A percentile compares a stretch with the other conserved stretches of the same genome.
Conservation (phyloP, 2,329 filamentous ascomycete species). For the Aspergillus sp. region DNA sequence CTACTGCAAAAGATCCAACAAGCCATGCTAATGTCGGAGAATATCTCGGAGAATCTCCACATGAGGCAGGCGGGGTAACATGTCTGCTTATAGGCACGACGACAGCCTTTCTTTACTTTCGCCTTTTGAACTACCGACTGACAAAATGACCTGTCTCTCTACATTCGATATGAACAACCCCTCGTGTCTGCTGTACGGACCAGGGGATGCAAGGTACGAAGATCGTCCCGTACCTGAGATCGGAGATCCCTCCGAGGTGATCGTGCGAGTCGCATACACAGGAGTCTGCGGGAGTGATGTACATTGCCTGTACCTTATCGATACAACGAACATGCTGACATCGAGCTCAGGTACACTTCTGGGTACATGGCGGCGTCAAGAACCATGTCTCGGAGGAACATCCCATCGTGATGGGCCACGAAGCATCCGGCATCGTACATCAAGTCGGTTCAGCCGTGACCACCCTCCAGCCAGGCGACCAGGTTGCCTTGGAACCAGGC, state of each 20-base stretch:
- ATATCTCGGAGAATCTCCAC: constrained; percentile 1
- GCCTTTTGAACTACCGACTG: too few species aligned
- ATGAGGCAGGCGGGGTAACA: neutral
- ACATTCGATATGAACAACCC: constrained; percentile 28
- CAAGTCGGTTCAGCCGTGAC: constrained; percentile 24
- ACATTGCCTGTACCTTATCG: constrained; percentile 1
- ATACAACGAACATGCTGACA: neutral
- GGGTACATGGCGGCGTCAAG: constrained; percentile 35
- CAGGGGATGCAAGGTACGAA: constrained; percentile 37
- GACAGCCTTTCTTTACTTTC: neutral
- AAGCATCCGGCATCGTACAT: constrained; percentile 29
- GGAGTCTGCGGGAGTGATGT: constrained; percentile 46
- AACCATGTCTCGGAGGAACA: constrained; percentile 21
- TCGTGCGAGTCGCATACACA: constrained; percentile 44
- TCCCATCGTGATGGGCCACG: constrained; percentile 35
- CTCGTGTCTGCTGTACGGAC: constrained; percentile 41
- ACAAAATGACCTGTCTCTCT: neutral
- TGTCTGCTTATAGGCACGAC: neutral
- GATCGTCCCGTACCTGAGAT: constrained; percentile 37
- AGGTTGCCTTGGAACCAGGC: constrained; percentile 35
- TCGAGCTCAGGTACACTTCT: constrained; percentile 35
- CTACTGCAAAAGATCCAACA: too few species aligned
- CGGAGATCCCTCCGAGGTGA: constrained; percentile 37
- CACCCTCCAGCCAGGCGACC: constrained; percentile 26
- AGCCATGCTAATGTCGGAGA: neutral